Evolutionary conservation across 257 asterid genomes (phyloP).

Genomic region (Solanum rostratum): DNA sequence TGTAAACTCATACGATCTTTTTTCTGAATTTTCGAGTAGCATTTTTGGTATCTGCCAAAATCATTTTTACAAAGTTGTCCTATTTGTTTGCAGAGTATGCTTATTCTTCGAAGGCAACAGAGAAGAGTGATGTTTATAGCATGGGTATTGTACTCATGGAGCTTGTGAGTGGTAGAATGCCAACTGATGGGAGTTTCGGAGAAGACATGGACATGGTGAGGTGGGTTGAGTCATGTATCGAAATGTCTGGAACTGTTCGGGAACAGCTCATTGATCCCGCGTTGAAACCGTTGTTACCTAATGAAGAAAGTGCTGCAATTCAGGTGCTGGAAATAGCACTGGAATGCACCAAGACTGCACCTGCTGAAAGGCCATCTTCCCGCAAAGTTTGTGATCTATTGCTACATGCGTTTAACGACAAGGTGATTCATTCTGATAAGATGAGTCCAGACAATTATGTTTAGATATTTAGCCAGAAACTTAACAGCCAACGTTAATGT

Average conservation of each 20-base stretch:
- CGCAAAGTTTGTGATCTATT: conserved; percentile 53
- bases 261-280: conserved; percentile 62
- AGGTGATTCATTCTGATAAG: conserved; percentile 35
- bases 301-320: conserved; percentile 41
- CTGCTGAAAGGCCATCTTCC: conserved; percentile 78
- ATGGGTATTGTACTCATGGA: conserved; percentile 95
- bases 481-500: too few relatives aligned
- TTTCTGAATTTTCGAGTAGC: background rate
- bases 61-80: background rate
- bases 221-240: conserved; percentile 62
- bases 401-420: conserved; percentile 42
- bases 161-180: conserved; percentile 80
- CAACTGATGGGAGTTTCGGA: conserved; percentile 69
- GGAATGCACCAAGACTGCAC: conserved; percentile 80
- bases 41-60: background rate
- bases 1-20: background rate
- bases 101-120: conserved; percentile 71
- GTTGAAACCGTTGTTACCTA: conserved; percentile 49
- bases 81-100: conserved; percentile 56
- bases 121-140: conserved; percentile 90
- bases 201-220: conserved; percentile 69
- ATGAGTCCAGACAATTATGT: conserved; percentile 28
- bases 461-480: background rate
- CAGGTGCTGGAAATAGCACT: conserved; percentile 73
- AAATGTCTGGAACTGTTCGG: conserved; percentile 27